Evolutionary conservation across 306 rosid genomes (phyloP).

Genomic region (Trifolium subterraneum): DNA sequence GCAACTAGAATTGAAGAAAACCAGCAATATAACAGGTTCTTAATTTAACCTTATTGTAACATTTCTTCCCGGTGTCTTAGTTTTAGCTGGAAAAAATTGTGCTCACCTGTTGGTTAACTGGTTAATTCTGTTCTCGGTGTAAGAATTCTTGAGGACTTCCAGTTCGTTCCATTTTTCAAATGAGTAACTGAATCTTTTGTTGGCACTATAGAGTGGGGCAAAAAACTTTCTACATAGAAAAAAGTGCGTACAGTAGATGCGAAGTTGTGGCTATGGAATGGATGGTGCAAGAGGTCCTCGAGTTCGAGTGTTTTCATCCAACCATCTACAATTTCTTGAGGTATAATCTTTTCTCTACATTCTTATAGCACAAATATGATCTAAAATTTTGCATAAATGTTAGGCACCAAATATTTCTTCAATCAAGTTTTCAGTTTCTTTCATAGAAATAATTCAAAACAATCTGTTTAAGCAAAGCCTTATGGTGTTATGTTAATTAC

Average conservation of each 20-base stretch:
- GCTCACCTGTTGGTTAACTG: neutral
- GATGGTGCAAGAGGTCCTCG: constrained; percentile 88
- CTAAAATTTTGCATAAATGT: constrained; percentile 14
- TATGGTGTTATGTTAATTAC: neutral
- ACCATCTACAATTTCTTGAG: constrained; percentile 85
- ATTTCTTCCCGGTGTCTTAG: neutral
- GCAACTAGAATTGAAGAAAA: constrained; percentile 95
- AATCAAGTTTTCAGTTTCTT: neutral
- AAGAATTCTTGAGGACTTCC: too few species aligned
- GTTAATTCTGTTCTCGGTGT: too few species aligned
- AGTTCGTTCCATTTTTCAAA: too few species aligned
- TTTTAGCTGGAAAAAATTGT: neutral
- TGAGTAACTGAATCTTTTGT: constrained; percentile 24
- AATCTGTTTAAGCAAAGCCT: neutral
- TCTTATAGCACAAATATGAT: constrained; percentile 20
- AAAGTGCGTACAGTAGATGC: constrained; percentile 63
- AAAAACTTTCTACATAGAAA: constrained; percentile 55
- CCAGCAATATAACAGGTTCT: constrained; percentile 76
- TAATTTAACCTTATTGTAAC: constrained; percentile 6
- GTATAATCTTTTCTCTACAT: constrained; percentile 53
- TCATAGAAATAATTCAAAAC: constrained; percentile 21
- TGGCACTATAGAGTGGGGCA: constrained; percentile 64
- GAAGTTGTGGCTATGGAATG: constrained; percentile 99
- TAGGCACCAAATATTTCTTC: constrained; percentile 21
- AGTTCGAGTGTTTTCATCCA: constrained; percentile 80